Conservation (phyloP, 78 protist genomes). For the Dictyostelium intermedium region DNA sequence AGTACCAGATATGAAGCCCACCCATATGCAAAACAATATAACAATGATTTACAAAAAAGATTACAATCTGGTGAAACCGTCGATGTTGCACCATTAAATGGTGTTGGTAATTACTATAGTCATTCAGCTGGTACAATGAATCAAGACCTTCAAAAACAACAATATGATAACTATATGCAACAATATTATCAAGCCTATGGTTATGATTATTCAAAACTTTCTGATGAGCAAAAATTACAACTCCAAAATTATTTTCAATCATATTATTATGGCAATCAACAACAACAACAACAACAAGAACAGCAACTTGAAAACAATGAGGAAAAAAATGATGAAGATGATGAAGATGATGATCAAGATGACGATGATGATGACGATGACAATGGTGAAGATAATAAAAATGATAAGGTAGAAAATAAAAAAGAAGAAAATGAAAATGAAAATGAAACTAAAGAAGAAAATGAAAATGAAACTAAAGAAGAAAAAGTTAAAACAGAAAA, state of each 20-base stretch:
- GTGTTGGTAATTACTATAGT: conserved; percentile 53
- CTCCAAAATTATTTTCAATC: conserved; percentile 37
- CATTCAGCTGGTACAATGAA: conserved; percentile 13
- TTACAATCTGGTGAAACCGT: background rate
- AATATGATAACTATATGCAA: conserved; percentile 48
- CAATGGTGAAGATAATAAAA: background rate
- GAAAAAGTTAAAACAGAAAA: background rate
- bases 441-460: background rate
- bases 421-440: background rate
- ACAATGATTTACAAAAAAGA: conserved; percentile 30
- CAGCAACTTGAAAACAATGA: conserved; percentile 9
- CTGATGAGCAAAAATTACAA: conserved; percentile 62
- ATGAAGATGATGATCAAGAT: background rate
- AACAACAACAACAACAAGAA: background rate
- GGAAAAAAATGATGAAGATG: conserved; percentile 3
- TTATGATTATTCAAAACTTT: conserved; percentile 49
- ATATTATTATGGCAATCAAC: conserved; percentile 32
- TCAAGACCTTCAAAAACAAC: conserved; percentile 19
- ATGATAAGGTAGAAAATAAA: background rate
- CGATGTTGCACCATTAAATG: conserved; percentile 21
- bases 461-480: background rate
- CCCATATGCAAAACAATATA: conserved; percentile 48
- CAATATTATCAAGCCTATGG: conserved; percentile 52
- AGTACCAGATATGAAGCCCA: conserved; percentile 50
- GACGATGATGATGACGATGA: background rate